Base-by-base conservation (phyloP, 2,329 filamentous ascomycete species). In the Scedosporium dehoogii region DNA sequence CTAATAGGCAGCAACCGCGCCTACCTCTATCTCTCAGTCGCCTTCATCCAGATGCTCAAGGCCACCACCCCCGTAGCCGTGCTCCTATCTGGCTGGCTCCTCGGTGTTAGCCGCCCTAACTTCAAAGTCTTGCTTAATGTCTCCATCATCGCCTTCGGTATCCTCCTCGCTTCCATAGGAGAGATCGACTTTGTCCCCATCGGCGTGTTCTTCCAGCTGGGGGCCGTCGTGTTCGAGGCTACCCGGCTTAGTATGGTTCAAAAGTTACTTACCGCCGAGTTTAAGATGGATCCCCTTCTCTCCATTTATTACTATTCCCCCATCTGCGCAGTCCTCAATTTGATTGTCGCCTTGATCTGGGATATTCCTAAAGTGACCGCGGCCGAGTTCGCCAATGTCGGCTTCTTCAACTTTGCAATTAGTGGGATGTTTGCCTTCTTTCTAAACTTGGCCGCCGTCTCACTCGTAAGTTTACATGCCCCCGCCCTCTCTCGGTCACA, bases 41-140 rank as follows among this genome's bases (percentile, higher is more conserved):
- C 93, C 64, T 97, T 97, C 76, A 97, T 97, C 71, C 93, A 97
- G 82, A 97, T 97, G 93, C 87, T 97, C 75, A 97, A 97, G 90
- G 94, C 94, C 68, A 97, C 92, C 53, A 97, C 91, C 38, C 94
- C 94, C 16, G 92, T 97, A 64, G 92, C 92, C 61, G 92, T 97
- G 60, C 85, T 99, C 46, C 77, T 97, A 68, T 89, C 91, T 48
- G 91, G 91, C 68, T 97, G 94, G 93, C 80, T 82, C 61, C 86
- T 97, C 70, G 91, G 92, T 63, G 86, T 96, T 60, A 86, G 90
- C 14, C 86, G 90, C 65, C 90, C 91, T 61, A 96, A 92, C 78
- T 74, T 94, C 68, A 92, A 87, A 79, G 89, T 91, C 58, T 88
- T 99, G 70, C 84, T 90, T 72, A 99, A 99, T 73, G 92, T 99